Percentiles rank a stretch among this genome's conserved stretches.
Conservation (phyloP, 176 grass and related monocot species). For the Triticum dicoccoides region DNA sequence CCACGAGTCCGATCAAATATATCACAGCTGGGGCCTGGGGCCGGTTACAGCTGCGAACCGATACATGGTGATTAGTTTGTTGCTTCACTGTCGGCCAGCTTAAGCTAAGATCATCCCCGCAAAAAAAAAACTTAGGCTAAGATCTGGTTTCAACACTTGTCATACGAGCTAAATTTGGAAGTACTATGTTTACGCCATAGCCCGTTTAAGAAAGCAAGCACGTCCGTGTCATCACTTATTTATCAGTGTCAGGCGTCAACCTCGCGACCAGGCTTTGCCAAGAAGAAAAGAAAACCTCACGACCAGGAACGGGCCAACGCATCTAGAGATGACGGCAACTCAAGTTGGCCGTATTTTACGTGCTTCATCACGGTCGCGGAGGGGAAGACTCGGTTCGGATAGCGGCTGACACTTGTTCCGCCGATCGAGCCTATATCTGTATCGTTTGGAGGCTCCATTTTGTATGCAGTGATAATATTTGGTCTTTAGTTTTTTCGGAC, state of each 20-base stretch:
- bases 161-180: not conserved
- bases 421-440: not conserved
- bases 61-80: not conserved
- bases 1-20: not conserved
- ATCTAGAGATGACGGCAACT: constrained; percentile 6
- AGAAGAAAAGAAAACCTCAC: not conserved
- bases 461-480: not conserved
- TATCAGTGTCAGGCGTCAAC: not conserved
- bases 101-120: not conserved
- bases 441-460: not conserved
- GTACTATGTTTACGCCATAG: not conserved
- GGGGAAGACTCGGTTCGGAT: not conserved
- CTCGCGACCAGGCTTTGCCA: not conserved
- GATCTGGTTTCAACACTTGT: not conserved
- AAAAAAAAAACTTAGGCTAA: too few relatives aligned
- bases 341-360: not conserved
- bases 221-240: not conserved
- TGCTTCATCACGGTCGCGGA: not conserved
- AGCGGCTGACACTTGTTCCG: constrained; percentile 20
- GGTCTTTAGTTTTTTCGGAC: not conserved
- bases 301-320: constrained; percentile 25
- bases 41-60: not conserved
- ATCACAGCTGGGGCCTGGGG: not conserved
- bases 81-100: not conserved
- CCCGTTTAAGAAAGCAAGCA: not conserved